Conservation (phyloP, 805 yeast species). For the Starmerella apis region DNA sequence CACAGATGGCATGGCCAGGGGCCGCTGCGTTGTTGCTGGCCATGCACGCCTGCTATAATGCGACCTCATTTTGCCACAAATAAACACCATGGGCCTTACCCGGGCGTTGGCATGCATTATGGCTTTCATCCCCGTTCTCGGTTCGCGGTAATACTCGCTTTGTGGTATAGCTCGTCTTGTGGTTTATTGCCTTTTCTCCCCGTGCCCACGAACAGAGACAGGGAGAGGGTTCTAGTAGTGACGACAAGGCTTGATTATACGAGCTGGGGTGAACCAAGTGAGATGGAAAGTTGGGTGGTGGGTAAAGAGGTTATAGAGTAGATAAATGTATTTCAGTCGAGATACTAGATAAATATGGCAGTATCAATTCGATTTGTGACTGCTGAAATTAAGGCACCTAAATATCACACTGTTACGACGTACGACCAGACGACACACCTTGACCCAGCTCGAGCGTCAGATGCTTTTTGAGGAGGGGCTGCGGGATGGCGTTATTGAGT, state of each 20-base stretch:
- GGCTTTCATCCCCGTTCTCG: background rate
- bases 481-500: slow-evolving; percentile 1
- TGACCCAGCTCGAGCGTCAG: background rate
- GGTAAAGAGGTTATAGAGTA: too few species aligned
- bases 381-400: background rate
- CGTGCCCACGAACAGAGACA: background rate
- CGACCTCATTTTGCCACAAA: background rate
- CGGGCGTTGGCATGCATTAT: background rate
- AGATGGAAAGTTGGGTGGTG: too few species aligned
- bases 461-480: background rate
- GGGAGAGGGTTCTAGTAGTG: background rate
- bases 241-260: too few species aligned
- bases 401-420: background rate
- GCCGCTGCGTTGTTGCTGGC: background rate
- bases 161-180: background rate
- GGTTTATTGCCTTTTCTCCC: background rate
- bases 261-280: too few species aligned
- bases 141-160: background rate
- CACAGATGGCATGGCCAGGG: background rate
- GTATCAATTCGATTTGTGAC: too few species aligned
- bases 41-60: background rate
- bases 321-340: too few species aligned
- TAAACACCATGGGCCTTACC: background rate
- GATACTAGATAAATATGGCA: too few species aligned
- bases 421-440: too few species aligned